Conservation (phyloP, 2,329 filamentous ascomycete genomes). For the Geosmithia putterillii region DNA sequence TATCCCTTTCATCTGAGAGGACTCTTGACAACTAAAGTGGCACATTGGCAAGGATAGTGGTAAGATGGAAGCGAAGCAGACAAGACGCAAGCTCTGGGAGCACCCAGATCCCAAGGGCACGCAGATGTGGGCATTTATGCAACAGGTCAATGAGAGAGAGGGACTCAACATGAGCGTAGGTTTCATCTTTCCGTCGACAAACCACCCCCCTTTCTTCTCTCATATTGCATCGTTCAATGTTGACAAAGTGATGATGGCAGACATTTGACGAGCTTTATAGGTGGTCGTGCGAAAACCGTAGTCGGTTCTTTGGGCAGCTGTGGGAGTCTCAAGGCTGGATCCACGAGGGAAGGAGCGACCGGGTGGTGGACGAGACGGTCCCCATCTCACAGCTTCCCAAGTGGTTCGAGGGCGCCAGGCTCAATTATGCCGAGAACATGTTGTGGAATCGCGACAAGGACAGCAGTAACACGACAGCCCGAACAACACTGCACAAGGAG, state of each 20-base stretch:
- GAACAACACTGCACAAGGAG: conserved; percentile 51
- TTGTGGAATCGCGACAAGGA: conserved; percentile 43
- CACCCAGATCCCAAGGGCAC: conserved; percentile 50
- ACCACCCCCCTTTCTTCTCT: background rate
- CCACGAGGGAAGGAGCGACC: conserved; percentile 44
- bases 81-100: conserved; percentile 56
- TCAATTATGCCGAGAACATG: conserved; percentile 76
- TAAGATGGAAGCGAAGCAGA: conserved; percentile 1
- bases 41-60: too few relatives aligned
- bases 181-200: too few relatives aligned
- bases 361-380: conserved; percentile 55
- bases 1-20: too few relatives aligned
- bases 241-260: conserved; percentile 18
- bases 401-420: conserved; percentile 63
- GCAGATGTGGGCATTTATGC: conserved; percentile 55
- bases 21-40: too few relatives aligned
- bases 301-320: conserved; percentile 52
- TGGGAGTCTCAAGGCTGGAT: conserved; percentile 51
- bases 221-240: background rate
- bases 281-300: conserved; percentile 51
- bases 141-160: conserved; percentile 46
- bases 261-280: conserved; percentile 58
- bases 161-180: conserved; percentile 44
- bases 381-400: conserved; percentile 60
- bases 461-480: conserved; percentile 16